phyloP scores from a whole-genome alignment of 73 alveolate species.

The Blepharisma japonicum region DNA sequence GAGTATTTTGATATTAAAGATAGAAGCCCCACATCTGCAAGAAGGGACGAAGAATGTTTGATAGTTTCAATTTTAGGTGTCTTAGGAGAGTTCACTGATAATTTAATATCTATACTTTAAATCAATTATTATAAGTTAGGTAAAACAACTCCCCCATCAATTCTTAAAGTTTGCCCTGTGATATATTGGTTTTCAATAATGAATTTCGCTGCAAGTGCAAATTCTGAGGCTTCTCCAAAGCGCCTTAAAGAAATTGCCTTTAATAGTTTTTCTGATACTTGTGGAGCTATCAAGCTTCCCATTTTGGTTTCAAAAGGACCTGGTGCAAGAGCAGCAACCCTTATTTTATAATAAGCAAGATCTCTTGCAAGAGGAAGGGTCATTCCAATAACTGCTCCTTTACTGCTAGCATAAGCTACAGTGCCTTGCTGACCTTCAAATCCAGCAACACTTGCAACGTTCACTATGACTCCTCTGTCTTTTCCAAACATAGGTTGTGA shows the following conservation, averaged over 20 bases:
- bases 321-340: slow-evolving; percentile 90
- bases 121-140: slow-evolving; percentile 8
- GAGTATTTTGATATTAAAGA: too few relatives aligned
- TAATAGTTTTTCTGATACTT: slow-evolving; percentile 38
- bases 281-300: slow-evolving; percentile 57
- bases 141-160: slow-evolving; percentile 79
- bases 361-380: slow-evolving; percentile 95
- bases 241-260: slow-evolving; percentile 71
- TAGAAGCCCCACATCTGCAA: too few relatives aligned
- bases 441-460: slow-evolving; percentile 84
- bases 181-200: slow-evolving; percentile 61
- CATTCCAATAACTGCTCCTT: slow-evolving; percentile 90
- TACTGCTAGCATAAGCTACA: slow-evolving; percentile 79
- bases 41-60: too few relatives aligned
- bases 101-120: background rate
- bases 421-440: slow-evolving; percentile 86
- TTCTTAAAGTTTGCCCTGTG: slow-evolving; percentile 68
- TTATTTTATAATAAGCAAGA: slow-evolving; percentile 75
- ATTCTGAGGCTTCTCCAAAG: slow-evolving; percentile 78
- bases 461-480: slow-evolving; percentile 86
- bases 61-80: background rate
- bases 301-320: slow-evolving; percentile 77
- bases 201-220: slow-evolving; percentile 66
- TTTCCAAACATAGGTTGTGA: slow-evolving; percentile 60
- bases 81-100: background rate